Base-by-base conservation (phyloP, 1,284 basidiomycete species). In the Cystobasidiaceae sp. region DNA sequence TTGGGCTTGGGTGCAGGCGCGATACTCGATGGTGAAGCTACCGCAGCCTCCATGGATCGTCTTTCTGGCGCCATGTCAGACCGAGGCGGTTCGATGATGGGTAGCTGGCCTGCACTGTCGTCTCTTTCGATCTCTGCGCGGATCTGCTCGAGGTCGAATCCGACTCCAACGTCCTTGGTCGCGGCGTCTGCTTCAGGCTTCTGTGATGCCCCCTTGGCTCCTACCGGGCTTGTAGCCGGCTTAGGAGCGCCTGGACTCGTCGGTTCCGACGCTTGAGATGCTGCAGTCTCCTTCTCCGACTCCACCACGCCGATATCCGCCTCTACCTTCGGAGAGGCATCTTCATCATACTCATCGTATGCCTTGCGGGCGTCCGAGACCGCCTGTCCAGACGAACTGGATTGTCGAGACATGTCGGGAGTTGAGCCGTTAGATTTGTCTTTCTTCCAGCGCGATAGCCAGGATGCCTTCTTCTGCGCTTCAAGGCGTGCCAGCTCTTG, bases 371-470 rank as follows among this genome's bases (percentile, higher is more conserved):
- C 15, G 21, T 15, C 33, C 28, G 23, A 39, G 39, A 17, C 9
- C 15, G 7, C 57, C 33, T 39, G 62, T 46, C 50, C 59, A 9
- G 45, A 62, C 28, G 70, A 59, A 13, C 71, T 73, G 0, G 72
- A 73, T 0, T 41, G 30, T 11, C 44, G 3, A 8, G 60, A 56
- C 23, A 41, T 33, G 21, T 66, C 49, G 15, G 70, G 60, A 7
- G 48, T 39, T 34, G 71, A 73, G 28, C 72, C 71, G 32, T 70
- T 69, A 2, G 76, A 70, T 17, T 76, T 75, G 75, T 80, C 79
- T 41, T 79, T 74, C 45, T 77, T 77, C 44, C 79, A 73, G 9
- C 79, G 73, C 67, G 77, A 78, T 50, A 75, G 74, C 65, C 74
- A 70, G 30, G 71, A 69, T 49, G 74, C 75, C 49, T 70, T 71